These are phyloP conservation scores for Climacium dendroides DNA, from an alignment of 225 moss, liverwort and hornwort genomes.

Conservation along the genomic window DNA sequence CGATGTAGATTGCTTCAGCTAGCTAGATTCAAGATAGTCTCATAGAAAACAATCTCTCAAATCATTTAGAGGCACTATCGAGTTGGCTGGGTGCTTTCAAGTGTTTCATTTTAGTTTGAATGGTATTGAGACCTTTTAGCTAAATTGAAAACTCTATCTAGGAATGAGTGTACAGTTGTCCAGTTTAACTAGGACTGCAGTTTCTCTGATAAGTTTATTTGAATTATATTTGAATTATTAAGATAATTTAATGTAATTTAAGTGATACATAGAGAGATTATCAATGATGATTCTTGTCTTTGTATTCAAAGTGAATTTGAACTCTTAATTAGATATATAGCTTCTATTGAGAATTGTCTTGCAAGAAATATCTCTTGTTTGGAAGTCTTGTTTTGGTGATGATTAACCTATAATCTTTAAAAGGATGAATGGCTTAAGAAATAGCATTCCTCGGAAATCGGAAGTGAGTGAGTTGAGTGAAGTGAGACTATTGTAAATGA, in stretches of 20 bases:
- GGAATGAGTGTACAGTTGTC: constrained; percentile 16
- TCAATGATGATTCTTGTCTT: neutral
- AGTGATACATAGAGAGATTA: neutral
- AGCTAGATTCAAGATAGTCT: neutral
- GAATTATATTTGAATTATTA: neutral
- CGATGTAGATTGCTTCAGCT: neutral
- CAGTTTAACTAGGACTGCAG: neutral
- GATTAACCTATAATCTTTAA: no score
- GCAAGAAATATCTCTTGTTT: neutral
- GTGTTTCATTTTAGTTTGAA: neutral
- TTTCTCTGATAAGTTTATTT: neutral
- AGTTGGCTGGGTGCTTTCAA: neutral
- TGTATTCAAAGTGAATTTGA: no score
- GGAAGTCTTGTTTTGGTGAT: neutral
- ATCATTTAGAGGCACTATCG: neutral
- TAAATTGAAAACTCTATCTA: neutral
- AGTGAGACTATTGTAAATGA: no score
- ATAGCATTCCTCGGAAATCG: no score
- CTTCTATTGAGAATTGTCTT: neutral
- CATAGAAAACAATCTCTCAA: neutral
- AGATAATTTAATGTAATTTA: neutral
- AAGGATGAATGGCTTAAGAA: no score
- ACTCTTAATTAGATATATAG: neutral
- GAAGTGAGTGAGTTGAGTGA: no score
- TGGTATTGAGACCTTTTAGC: neutral